Evolutionary conservation across 192 early-diverging fungal species (phyloP).

Genomic region (Rhizophagus clarus): DNA sequence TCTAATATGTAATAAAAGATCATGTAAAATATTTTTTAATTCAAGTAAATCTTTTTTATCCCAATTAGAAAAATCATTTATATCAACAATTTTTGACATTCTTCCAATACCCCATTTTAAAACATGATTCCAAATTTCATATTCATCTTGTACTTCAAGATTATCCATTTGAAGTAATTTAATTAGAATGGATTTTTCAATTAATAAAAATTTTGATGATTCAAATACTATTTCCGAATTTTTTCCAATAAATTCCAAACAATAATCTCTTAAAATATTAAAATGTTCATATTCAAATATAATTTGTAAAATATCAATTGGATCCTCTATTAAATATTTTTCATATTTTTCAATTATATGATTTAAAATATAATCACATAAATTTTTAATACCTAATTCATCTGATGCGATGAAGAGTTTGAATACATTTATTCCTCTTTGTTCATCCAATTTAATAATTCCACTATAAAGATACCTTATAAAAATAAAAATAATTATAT

Average conservation of each 20-base stretch:
- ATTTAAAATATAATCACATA: background rate
- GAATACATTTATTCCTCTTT: background rate
- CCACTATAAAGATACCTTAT: slow-evolving; percentile 26
- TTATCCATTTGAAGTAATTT: background rate
- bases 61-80: background rate
- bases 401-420: slow-evolving; percentile 12
- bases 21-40: background rate
- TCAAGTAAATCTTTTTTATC: background rate
- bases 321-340: background rate
- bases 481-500: background rate
- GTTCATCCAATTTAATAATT: background rate
- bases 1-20: background rate
- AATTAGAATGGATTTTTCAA: slow-evolving; percentile 1
- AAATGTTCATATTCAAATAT: background rate
- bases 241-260: background rate
- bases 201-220: background rate
- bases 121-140: slow-evolving; percentile 16
- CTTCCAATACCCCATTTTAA: slow-evolving; percentile 13
- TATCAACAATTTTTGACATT: too few species aligned
- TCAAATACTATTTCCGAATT: background rate
- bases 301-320: background rate
- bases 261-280: background rate
- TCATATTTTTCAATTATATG: background rate
- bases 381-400: slow-evolving; percentile 24
- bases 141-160: slow-evolving; percentile 5